Conservation (phyloP, 352 stramenopile genomes). For the Globisporangium recalcitrans region DNA sequence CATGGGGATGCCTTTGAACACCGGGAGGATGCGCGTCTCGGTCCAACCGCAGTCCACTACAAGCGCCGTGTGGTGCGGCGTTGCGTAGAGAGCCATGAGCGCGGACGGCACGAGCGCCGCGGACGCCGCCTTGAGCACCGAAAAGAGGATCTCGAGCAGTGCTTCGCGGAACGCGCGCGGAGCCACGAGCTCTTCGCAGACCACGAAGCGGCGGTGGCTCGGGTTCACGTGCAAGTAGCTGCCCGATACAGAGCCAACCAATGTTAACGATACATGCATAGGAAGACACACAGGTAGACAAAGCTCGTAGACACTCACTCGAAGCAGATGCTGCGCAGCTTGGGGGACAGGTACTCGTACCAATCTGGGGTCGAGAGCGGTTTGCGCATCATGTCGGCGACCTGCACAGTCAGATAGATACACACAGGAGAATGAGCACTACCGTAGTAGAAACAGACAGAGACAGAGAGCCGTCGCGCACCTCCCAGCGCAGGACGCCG, state of each 20-base stretch:
- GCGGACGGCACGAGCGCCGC: conserved; percentile 67
- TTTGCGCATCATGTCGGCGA: conserved; percentile 47
- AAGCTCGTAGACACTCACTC: conserved; percentile 40
- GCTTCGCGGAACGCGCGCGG: conserved; percentile 57
- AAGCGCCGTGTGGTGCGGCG: conserved; percentile 66
- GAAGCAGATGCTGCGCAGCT: conserved; percentile 64
- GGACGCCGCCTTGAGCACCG: conserved; percentile 53
- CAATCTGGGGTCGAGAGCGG: conserved; percentile 31
- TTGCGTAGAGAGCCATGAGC: conserved; percentile 63
- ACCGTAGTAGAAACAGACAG: neutral
- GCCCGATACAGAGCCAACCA: neutral
- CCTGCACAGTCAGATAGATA: conserved; percentile 19
- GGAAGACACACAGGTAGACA: too few species aligned
- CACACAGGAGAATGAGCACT: neutral
- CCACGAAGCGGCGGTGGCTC: conserved; percentile 60
- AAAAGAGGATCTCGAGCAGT: conserved; percentile 58
- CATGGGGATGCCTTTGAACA: conserved; percentile 82
- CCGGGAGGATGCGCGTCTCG: conserved; percentile 67
- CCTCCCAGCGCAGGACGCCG: conserved; percentile 61
- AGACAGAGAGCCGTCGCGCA: conserved; percentile 15
- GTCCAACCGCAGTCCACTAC: conserved; percentile 74
- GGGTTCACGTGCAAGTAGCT: conserved; percentile 72
- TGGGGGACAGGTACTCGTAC: conserved; percentile 41
- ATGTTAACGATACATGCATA: too few species aligned
- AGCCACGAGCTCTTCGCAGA: conserved; percentile 75